These are phyloP conservation scores for Fonsecaea pugnacius DNA, from an alignment of 2,329 filamentous ascomycete species.

Conservation along the genomic window DNA sequence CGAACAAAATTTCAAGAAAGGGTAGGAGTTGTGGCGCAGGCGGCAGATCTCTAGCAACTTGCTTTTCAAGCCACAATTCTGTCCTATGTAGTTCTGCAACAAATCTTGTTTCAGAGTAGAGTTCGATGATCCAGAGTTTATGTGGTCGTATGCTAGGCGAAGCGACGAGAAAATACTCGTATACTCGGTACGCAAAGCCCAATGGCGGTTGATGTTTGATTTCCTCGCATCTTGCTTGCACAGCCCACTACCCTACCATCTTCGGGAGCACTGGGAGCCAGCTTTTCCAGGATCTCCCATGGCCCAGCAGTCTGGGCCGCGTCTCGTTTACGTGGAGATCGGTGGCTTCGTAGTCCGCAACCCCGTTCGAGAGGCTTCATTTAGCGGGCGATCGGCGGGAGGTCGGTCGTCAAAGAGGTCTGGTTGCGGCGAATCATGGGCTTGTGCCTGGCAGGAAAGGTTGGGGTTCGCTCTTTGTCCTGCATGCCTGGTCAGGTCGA, in stretches of 20 bases:
- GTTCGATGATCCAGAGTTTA: not conserved
- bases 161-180: not conserved
- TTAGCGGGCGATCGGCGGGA: slow-evolving; percentile 25
- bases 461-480: slow-evolving; percentile 1
- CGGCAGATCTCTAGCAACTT: not conserved
- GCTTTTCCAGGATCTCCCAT: slow-evolving; percentile 6
- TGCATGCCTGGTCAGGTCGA: not conserved
- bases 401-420: not conserved
- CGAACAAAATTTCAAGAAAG: slow-evolving; percentile 1
- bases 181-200: not conserved
- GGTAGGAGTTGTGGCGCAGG: slow-evolving; percentile 16
- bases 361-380: slow-evolving; percentile 9
- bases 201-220: not conserved
- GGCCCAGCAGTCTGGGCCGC: not conserved
- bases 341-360: slow-evolving; percentile 4
- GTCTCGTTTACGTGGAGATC: not conserved
- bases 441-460: slow-evolving; percentile 24
- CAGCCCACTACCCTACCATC: slow-evolving; percentile 7
- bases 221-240: not conserved
- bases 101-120: slow-evolving; percentile 7
- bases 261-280: not conserved
- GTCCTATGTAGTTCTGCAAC: not conserved
- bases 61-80: slow-evolving; percentile 14
- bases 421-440: slow-evolving; percentile 32
- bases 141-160: not conserved